phyloP scores from a whole-genome alignment of 1,284 basidiomycete species.

The Austroboletus rostrupii region DNA sequence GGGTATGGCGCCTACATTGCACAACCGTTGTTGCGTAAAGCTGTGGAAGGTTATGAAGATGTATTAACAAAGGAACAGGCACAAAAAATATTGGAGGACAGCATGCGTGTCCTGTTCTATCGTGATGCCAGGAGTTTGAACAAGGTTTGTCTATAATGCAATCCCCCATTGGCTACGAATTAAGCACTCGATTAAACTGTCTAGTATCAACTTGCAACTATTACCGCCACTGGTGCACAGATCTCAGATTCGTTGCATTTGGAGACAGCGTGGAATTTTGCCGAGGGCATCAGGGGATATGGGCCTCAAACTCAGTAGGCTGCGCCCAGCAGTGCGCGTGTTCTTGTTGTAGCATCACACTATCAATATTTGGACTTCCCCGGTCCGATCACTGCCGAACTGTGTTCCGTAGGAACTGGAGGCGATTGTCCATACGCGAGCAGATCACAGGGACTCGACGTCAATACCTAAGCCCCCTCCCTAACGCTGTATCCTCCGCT shows the following conservation, averaged over 20 bases:
- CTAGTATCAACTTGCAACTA: slow-evolving; percentile 92
- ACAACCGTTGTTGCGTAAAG: slow-evolving; percentile 87
- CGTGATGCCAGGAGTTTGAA: slow-evolving; percentile 94
- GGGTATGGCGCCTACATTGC: slow-evolving; percentile 96
- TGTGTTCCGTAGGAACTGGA: not conserved
- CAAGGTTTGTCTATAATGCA: slow-evolving; percentile 59
- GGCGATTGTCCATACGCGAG: too few relatives aligned
- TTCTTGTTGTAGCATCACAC: slow-evolving; percentile 11
- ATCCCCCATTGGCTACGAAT: not conserved
- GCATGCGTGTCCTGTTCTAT: slow-evolving; percentile 96
- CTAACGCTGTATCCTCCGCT: not conserved
- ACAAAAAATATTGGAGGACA: slow-evolving; percentile 74
- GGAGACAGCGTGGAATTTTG: slow-evolving; percentile 87
- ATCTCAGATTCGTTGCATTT: slow-evolving; percentile 81
- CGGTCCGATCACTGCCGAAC: not conserved
- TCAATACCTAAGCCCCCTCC: not conserved
- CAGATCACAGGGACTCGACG: not conserved
- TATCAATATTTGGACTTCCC: not conserved
- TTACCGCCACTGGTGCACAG: slow-evolving; percentile 73
- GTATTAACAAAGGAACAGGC: slow-evolving; percentile 79
- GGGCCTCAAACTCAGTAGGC: slow-evolving; percentile 64
- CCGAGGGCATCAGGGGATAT: slow-evolving; percentile 88
- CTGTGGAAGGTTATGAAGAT: slow-evolving; percentile 81
- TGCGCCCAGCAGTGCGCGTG: not conserved
- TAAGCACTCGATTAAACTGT: not conserved